Evolutionary conservation across 352 stramenopile species (phyloP), one percentile per base, ranked within the genome.

Genomic region (Phytophthora sojae): DNA sequence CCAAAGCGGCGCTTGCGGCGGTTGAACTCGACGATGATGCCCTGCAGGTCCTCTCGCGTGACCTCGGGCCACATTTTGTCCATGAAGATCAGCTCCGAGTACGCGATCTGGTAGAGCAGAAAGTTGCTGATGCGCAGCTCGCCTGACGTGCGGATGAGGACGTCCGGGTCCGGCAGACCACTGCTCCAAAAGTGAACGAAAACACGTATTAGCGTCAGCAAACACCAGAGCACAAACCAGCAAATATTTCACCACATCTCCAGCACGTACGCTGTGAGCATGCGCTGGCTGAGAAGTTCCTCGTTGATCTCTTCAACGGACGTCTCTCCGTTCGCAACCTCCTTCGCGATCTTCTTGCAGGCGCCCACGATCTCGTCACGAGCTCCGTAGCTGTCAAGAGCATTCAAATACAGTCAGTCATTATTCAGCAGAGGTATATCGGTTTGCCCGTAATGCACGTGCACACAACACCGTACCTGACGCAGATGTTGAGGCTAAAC

Each of bases 101-200:
- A 99, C 29, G 96, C 96, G 50, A 93, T 88, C 75, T 99, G 95
- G 83, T 91, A 99, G 7, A 99, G 76, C 51, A 99, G 71, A 73
- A 99, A 99, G 77, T 99, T 99, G 76, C 91, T 98, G 50, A 99
- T 84, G 51, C 97, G 92, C 57, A 89, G 74, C 75, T 99, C 97
- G 15, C 97, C 97, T 42, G 94, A 98, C 11, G 97, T 99, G 25
- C 97, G 92, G 55, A 99, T 90, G 21, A 99, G 79, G 21, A 99
- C 76, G 67, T 99, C 97, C 6, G 96, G 96, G 71, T 98, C 92
- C 9, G 91, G 93, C 29, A 98, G 64, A 3, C 77, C 77, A 3
- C 94, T 98, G 49, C 50, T 7, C 35, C 29, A 67, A 26, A 15
- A 49, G 54, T 80, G 5, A 84, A 61, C 30, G 9, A 63, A n/a